These are phyloP conservation scores for Pseudomicrostroma phylloplanum DNA, from an alignment of 1,284 basidiomycete genomes.

Conservation along the genomic window DNA sequence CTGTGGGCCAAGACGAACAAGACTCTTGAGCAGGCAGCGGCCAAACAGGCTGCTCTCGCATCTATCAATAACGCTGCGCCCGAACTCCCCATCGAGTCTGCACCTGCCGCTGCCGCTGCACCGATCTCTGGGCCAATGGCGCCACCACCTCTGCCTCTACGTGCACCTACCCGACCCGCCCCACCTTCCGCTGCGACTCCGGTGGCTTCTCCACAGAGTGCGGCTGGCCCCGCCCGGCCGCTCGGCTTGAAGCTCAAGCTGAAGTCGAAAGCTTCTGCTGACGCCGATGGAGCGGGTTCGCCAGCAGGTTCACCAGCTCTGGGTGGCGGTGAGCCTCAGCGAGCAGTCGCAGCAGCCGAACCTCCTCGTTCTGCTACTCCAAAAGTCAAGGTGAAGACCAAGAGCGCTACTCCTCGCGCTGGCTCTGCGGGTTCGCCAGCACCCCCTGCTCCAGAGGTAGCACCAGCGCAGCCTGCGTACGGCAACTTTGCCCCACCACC, in stretches of 20 bases:
- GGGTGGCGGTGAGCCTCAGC: background rate
- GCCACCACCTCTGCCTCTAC: background rate
- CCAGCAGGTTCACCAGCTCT: background rate
- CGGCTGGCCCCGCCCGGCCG: constrained; percentile 7
- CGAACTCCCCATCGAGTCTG: background rate
- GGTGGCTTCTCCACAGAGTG: background rate
- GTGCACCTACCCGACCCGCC: background rate
- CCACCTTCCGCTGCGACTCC: background rate
- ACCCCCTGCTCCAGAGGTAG: background rate
- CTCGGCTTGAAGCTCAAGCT: constrained; percentile 13
- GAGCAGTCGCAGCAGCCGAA: background rate
- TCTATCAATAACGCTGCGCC: background rate
- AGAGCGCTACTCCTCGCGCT: background rate
- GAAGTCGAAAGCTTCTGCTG: constrained; percentile 13
- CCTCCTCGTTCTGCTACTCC: background rate
- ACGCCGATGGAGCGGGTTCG: background rate
- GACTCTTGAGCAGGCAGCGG: constrained; percentile 48
- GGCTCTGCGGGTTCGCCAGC: constrained; percentile 7
- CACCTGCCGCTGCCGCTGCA: background rate
- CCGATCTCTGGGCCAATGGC: background rate
- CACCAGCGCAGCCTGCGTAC: background rate
- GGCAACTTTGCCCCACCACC: background rate
- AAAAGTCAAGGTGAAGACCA: background rate
- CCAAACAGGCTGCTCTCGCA: constrained; percentile 14
- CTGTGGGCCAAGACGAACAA: constrained; percentile 57